Base-by-base conservation (phyloP, 306 rosid genomes). In the Sechiopsis laciniata region DNA sequence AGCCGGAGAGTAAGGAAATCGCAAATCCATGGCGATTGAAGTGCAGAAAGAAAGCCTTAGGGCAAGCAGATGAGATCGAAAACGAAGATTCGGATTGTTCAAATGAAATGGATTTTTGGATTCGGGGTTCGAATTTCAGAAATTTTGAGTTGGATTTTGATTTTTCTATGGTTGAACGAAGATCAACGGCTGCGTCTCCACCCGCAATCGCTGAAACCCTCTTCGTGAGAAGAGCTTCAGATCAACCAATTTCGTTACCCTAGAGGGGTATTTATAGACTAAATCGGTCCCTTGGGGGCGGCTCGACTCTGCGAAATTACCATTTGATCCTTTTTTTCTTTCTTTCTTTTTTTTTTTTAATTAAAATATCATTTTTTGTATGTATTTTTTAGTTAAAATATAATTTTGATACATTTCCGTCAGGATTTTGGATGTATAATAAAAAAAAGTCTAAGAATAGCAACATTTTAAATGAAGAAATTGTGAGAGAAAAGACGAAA, bases 1-100 rank as follows among this genome's bases (percentile, higher is more conserved):
- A 78, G 97, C 96, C 77, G 99, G 99, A 19, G 99, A 95, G 84
- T 24, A 91, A 0, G 99, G 97, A 72, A 95, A 95, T 20, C 99
- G 88, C 8, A 95, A 79, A 85, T 95, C 99, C 99, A 95, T 95
- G 90, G 87, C 75, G 81, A 83, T 78, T 79, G 75, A 76, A 65
- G 7, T 21, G 14, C 35, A 42, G 52, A n/a, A n/a, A 37, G 24
- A 26, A 76, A 79, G 80, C 76, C 81, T 58, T 55, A 76, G 77
- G 81, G 83, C 74, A 65, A 37, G 66, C 29, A 42, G 32, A 48
- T 32, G 66, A 73, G 77, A 22, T 81, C 19, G 35, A 72, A 79
- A 80, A 69, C 35, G 60, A 42, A 78, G 67, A 19, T 55, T 10
- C 7, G 1, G 26, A 2, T 14, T 16, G 20, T 71, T 35, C 20